Conservation (phyloP, 2,329 filamentous ascomycete genomes). For the Arthrocladium fulminans region DNA sequence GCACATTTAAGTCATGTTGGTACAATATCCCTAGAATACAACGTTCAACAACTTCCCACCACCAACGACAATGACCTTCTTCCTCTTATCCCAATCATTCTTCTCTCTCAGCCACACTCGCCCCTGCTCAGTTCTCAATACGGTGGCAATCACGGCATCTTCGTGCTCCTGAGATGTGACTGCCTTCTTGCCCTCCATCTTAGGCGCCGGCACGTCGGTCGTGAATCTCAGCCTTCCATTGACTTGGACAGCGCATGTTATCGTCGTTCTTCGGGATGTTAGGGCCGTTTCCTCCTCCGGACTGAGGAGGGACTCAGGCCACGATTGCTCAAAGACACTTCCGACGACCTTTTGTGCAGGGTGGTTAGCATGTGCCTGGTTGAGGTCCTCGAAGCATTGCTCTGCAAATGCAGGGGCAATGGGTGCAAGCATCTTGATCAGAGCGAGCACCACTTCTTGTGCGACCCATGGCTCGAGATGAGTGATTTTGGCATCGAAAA, state of each 20-base stretch:
- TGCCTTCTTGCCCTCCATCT: constrained; percentile 25
- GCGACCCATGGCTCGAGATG: constrained; percentile 37
- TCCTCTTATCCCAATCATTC: constrained; percentile 45
- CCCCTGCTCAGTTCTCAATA: constrained; percentile 55
- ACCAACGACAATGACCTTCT: constrained; percentile 57
- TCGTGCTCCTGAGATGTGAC: constrained; percentile 18
- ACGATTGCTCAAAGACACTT: constrained; percentile 42
- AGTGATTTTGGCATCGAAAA: constrained; percentile 28
- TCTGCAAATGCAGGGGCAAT: constrained; percentile 73
- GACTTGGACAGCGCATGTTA: constrained; percentile 60
- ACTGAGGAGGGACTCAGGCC: constrained; percentile 45
- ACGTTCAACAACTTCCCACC: constrained; percentile 66
- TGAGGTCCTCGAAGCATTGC: constrained; percentile 58
- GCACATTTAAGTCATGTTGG: no score
- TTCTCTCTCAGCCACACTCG: constrained; percentile 46
- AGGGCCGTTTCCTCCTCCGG: constrained; percentile 33
- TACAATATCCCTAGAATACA: constrained; percentile 42
- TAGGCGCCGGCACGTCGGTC: constrained; percentile 51
- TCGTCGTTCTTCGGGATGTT: constrained; percentile 44
- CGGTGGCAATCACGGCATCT: constrained; percentile 53
- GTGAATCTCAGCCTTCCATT: constrained; percentile 69
- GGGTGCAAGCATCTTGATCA: constrained; percentile 67
- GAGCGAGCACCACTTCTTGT: constrained; percentile 39
- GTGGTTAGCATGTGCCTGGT: background rate
- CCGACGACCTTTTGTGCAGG: background rate